Evolutionary conservation across 1,284 basidiomycete genomes (phyloP), one percentile per base, ranked within the genome.

Genomic region (Cutaneotrichosporon cavernicola): DNA sequence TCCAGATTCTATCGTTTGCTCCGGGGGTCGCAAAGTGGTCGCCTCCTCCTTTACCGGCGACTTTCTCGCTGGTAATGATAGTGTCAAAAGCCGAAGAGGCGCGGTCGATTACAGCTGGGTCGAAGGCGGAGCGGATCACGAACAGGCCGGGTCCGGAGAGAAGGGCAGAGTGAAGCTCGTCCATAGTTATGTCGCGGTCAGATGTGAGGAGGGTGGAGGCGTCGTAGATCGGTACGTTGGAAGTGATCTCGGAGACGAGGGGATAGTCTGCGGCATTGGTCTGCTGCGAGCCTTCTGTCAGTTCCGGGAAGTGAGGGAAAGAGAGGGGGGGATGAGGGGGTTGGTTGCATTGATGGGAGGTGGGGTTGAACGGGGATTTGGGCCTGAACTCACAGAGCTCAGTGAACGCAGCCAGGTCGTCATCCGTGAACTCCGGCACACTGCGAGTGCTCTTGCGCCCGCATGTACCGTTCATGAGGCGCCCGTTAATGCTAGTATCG

Each of bases 1-100:
- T 69, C 68, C 68, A 69, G 43, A 69, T 59, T 8, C 68, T 57
- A 10, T 63, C 65, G 60, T 69, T 69, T 31, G 57, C 52, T 13
- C 68, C 68, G 5, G 58, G 58, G 2, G 63, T 34, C 8, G 68
- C 68, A 38, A 69, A 69, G 59, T 69, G 68, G 53, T 69, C 68
- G 8, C 65, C 65, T 8, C 34, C 22, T 0, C 22, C 18, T 13
- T 14, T 7, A 13, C 13, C 57, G 4, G 16, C 34, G 9, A 31
- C 38, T 0, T 31, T 8, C 22, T 58, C 47, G 5, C 26, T 31
- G 9, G 47, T 13, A 26, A 68, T 57, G 21, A 69, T 63, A 1
- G 14, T 4, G 1, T 18, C 16, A 26, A 65, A 63, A 0, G 60
- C 62, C 5, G 9, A 31, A 3, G 52, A 26, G 16, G 62, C 58